Evolutionary conservation across 208 protist genomes (phyloP), one percentile per base, ranked within the genome.

Genomic region (Leptomonas pyrrhocoris): DNA sequence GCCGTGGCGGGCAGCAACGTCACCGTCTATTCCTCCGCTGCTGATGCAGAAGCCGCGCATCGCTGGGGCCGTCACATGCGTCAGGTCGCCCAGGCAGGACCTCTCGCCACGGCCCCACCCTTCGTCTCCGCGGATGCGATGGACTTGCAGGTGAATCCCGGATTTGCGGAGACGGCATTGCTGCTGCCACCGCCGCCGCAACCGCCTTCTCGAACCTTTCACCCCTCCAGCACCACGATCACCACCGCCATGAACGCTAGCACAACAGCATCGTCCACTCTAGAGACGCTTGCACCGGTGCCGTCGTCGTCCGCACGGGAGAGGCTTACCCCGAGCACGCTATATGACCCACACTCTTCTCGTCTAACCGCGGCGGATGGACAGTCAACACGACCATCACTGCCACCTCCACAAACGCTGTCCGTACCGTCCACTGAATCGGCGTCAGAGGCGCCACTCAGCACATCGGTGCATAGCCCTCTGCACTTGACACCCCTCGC

Each of bases 61-160:
- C 61, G 61, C 0, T 67, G 61, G 61, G 30, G 46, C 4, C 61
- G 36, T 0, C 61, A 67, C 49, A 67, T 67, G 61, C 61, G 61
- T 42, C 61, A 67, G 34, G 61, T 48, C 0, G 61, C 61, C 15
- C 34, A 19, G 46, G 48, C 48, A 8, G 61, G 61, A 1, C 49
- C 48, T 1, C 48, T 13, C 12, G 48, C 34, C 16, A 27, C n/a
- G 1, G 48, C 61, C 18, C 61, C 61, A 21, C 61, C 61, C 19
- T 67, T 67, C 15, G 61, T 67, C 23, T 67, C 61, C 2, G 23
- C 46, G 5, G 61, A 67, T 36, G 61, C 36, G 45, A 57, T 23
- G 49, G 61, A 67, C 48, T 18, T 57, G 28, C 30, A 57, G 31
- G 19, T 55, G 18, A 67, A 57, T 34, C 27, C 25, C 34, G 61